A percentile compares a stretch with the other conserved stretches of the same genome.
Evolutionary conservation across 192 early-diverging fungal species (phyloP).

Genomic region (Oehlia diaphana): DNA sequence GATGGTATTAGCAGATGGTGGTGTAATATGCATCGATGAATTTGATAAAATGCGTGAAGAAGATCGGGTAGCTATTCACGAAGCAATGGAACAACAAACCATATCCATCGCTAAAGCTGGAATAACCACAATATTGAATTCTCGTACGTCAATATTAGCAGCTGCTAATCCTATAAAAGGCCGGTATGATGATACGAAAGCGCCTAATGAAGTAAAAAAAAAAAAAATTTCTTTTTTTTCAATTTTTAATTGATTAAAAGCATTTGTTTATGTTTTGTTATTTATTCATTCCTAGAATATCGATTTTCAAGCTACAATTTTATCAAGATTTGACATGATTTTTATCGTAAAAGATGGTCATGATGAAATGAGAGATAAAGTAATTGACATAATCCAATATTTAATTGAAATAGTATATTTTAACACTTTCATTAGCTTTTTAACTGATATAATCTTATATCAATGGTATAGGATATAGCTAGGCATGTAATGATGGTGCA

Average conservation of each 20-base stretch:
- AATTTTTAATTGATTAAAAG: background rate
- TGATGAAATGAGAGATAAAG: slow-evolving; percentile 86
- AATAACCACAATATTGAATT: slow-evolving; percentile 98
- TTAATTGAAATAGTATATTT: background rate
- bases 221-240: background rate
- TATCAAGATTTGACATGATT: slow-evolving; percentile 99
- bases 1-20: slow-evolving; percentile 98
- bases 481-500: slow-evolving; percentile 94
- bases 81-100: slow-evolving; percentile 99
- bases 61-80: slow-evolving; percentile 99
- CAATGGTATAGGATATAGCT: slow-evolving; percentile 77
- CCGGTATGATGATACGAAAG: slow-evolving; percentile 97
- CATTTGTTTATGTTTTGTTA: background rate
- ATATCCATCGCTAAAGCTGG: slow-evolving; percentile 99
- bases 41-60: slow-evolving; percentile 99
- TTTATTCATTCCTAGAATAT: slow-evolving; percentile 69
- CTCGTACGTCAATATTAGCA: slow-evolving; percentile 93
- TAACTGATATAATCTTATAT: background rate
- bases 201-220: slow-evolving; percentile 79
- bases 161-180: slow-evolving; percentile 99
- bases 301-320: slow-evolving; percentile 99
- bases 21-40: slow-evolving; percentile 99
- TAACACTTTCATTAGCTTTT: background rate
- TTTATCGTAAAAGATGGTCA: slow-evolving; percentile 99
- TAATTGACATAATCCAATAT: slow-evolving; percentile 19